Percentiles rank a stretch among this genome's conserved stretches.
Conservation (phyloP, 768 basidiomycete species). For the Leccinum ochraceum region DNA sequence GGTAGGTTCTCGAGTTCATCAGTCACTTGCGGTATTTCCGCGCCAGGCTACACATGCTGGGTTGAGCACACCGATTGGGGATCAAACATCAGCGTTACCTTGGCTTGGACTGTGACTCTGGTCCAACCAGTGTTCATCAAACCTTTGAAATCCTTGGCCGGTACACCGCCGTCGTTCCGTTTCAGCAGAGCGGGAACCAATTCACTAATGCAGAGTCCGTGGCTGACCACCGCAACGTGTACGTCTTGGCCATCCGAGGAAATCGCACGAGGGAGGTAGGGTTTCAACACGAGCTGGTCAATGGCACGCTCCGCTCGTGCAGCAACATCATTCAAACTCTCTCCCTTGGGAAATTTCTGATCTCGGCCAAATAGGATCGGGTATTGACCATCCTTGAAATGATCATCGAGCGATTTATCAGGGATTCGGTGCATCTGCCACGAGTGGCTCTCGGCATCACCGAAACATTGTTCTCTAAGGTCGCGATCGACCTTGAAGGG, state of each 20-base stretch:
- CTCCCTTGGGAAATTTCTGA: slow-evolving; percentile 68
- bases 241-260: slow-evolving; percentile 39
- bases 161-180: slow-evolving; percentile 37
- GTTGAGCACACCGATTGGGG: slow-evolving; percentile 1
- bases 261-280: slow-evolving; percentile 49
- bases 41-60: slow-evolving; percentile 30
- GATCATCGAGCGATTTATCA: slow-evolving; percentile 40
- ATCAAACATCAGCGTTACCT: slow-evolving; percentile 36
- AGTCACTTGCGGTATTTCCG: slow-evolving; percentile 20
- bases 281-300: slow-evolving; percentile 49
- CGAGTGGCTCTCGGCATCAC: slow-evolving; percentile 59
- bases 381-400: slow-evolving; percentile 53
- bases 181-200: slow-evolving; percentile 52
- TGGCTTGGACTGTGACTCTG: slow-evolving; percentile 48
- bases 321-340: slow-evolving; percentile 65
- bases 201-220: slow-evolving; percentile 70
- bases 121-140: slow-evolving; percentile 66
- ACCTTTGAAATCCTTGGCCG: slow-evolving; percentile 32
- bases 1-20: slow-evolving; percentile 28
- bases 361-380: slow-evolving; percentile 47
- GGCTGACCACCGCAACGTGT: slow-evolving; percentile 72
- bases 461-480: slow-evolving; percentile 71
- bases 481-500: slow-evolving; percentile 48
- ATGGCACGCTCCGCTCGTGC: slow-evolving; percentile 53
- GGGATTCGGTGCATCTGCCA: slow-evolving; percentile 21